Evolutionary conservation across 1,139 yeast genomes (phyloP).

Genomic region (Waltiozyma solani): DNA sequence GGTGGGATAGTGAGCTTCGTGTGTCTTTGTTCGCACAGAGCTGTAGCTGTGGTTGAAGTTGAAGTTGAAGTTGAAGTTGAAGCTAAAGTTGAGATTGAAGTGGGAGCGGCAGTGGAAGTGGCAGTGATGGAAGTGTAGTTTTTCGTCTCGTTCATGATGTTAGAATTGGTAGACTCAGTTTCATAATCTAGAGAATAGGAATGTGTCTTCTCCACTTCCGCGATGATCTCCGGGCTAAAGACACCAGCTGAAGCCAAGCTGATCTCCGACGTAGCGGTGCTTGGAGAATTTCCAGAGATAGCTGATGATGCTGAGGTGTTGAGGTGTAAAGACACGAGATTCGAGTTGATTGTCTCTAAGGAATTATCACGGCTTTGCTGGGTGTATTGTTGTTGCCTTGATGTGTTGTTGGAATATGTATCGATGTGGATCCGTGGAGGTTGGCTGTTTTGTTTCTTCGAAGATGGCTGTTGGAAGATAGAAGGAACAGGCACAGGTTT

Average conservation of each 20-base stretch:
- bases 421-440: too few species aligned
- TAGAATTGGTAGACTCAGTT: slow-evolving; percentile 1
- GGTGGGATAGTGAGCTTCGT: too few species aligned
- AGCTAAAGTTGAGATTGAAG: too few species aligned
- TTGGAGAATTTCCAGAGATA: slow-evolving; percentile 15
- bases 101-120: neutral
- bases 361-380: too few species aligned
- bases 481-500: slow-evolving; percentile 1
- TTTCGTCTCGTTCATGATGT: neutral
- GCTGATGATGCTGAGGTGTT: too few species aligned
- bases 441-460: too few species aligned
- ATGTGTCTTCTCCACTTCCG: slow-evolving; percentile 21
- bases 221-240: slow-evolving; percentile 27
- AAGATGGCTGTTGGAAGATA: slow-evolving; percentile 2
- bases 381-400: too few species aligned
- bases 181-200: neutral
- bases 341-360: too few species aligned
- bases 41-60: neutral
- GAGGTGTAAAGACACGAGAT: too few species aligned
- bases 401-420: too few species aligned
- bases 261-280: slow-evolving; percentile 19
- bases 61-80: slow-evolving; percentile 1
- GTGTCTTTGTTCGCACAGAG: too few species aligned
- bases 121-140: neutral
- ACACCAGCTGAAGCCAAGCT: slow-evolving; percentile 22